Evolutionary conservation across 257 asterid species (phyloP).

Genomic region (Schizonepeta tenuifolia): DNA sequence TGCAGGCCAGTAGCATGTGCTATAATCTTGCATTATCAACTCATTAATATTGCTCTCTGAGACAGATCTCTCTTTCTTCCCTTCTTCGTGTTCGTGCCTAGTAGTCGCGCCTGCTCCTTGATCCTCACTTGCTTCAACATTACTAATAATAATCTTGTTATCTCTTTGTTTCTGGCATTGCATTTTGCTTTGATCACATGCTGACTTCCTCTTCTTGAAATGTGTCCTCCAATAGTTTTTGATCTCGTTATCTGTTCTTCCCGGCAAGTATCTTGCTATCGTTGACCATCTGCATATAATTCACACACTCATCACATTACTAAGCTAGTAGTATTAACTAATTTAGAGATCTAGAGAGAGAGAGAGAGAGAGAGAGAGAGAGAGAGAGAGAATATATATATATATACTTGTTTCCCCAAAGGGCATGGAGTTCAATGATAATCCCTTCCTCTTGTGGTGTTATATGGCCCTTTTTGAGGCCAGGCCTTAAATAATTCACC

Average conservation of each 20-base stretch:
- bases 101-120: neutral
- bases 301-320: neutral
- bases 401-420: constrained; percentile 59
- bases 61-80: neutral
- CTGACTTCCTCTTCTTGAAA: constrained; percentile 42
- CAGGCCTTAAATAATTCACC: constrained; percentile 68
- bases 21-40: constrained; percentile 14
- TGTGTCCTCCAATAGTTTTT: constrained; percentile 61
- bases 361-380: too few relatives aligned
- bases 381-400: too few relatives aligned
- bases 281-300: constrained; percentile 49
- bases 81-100: neutral
- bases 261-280: constrained; percentile 55
- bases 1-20: constrained; percentile 36
- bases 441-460: constrained; percentile 60
- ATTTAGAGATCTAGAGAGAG: too few relatives aligned
- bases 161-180: neutral
- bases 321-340: too few relatives aligned
- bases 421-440: constrained; percentile 57
- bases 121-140: neutral
- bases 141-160: neutral
- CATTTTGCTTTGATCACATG: neutral
- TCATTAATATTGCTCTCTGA: neutral
- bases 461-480: constrained; percentile 51
- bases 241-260: constrained; percentile 59